phyloP scores from a whole-genome alignment of 2,329 filamentous ascomycete species.

The Cytospora piceae region DNA sequence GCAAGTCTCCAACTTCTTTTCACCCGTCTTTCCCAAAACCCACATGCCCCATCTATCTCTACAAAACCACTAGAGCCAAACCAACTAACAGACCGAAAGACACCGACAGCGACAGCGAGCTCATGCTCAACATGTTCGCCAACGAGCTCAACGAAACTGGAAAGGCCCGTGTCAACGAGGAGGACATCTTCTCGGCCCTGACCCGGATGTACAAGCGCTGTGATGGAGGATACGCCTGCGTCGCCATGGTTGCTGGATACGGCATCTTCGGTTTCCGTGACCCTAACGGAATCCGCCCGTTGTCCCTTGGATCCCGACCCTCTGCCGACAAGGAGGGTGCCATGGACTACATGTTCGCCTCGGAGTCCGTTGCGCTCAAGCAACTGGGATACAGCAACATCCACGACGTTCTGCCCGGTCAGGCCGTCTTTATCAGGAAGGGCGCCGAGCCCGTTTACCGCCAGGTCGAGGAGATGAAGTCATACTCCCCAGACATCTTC shows the following conservation, averaged over 20 bases:
- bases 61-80: not conserved
- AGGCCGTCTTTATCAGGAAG: conserved; percentile 85
- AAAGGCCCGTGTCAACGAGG: conserved; percentile 80
- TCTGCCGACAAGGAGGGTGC: conserved; percentile 65
- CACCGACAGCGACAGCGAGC: conserved; percentile 84
- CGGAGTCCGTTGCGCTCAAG: conserved; percentile 80
- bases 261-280: conserved; percentile 81
- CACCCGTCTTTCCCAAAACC: not conserved
- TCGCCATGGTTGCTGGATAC: conserved; percentile 82
- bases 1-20: conserved; percentile 17
- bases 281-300: conserved; percentile 78
- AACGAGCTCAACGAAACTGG: conserved; percentile 81
- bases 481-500: conserved; percentile 84
- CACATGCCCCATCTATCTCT: not conserved
- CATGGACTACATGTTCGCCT: conserved; percentile 88
- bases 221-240: conserved; percentile 80
- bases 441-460: conserved; percentile 73
- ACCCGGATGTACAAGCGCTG: conserved; percentile 74
- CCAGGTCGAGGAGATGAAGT: conserved; percentile 69
- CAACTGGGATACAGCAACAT: conserved; percentile 82
- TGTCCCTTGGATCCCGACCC: conserved; percentile 75
- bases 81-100: conserved; percentile 41
- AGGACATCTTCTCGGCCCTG: conserved; percentile 77
- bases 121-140: conserved; percentile 88
- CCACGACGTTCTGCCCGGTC: conserved; percentile 76